These are phyloP conservation scores for Syzygium aqueum DNA, from an alignment of 345 rosid genomes.

Conservation along the genomic window DNA sequence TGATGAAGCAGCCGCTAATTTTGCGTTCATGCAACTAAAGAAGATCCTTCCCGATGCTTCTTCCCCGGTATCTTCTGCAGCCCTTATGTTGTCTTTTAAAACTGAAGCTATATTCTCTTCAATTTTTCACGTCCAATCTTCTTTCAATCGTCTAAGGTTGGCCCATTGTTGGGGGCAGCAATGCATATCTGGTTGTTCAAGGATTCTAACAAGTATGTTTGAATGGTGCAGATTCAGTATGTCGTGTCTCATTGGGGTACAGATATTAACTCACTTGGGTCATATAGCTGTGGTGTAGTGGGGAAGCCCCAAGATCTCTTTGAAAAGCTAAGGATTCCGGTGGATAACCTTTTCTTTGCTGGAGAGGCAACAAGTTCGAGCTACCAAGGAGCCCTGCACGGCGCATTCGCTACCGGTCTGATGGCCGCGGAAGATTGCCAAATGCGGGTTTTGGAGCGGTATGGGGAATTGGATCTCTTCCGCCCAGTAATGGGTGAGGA, in stretches of 20 bases:
- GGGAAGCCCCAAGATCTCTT: conserved; percentile 81
- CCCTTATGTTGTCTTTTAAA: not conserved
- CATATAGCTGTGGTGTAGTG: conserved; percentile 83
- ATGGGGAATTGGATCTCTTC: conserved; percentile 68
- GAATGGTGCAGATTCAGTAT: conserved; percentile 46
- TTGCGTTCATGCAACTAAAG: conserved; percentile 75
- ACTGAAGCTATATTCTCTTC: not conserved
- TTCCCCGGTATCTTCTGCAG: conserved; percentile 32
- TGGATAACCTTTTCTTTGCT: conserved; percentile 92
- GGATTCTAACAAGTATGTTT: not conserved
- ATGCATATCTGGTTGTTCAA: not conserved
- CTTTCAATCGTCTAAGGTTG: not conserved
- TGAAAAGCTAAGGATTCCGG: conserved; percentile 75
- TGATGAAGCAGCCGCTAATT: conserved; percentile 87
- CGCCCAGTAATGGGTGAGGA: conserved; percentile 80
- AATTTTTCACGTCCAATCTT: not conserved
- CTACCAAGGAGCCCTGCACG: conserved; percentile 85
- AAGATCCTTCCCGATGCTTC: conserved; percentile 82
- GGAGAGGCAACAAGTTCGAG: conserved; percentile 85
- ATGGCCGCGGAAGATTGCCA: conserved; percentile 92
- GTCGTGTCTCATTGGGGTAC: conserved; percentile 81
- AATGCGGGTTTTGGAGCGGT: conserved; percentile 89
- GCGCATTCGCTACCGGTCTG: conserved; percentile 79
- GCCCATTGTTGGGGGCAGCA: not conserved
- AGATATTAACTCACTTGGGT: conserved; percentile 67